Conservation (phyloP, 345 rosid genomes). For the Aquilaria yunnanensis region DNA sequence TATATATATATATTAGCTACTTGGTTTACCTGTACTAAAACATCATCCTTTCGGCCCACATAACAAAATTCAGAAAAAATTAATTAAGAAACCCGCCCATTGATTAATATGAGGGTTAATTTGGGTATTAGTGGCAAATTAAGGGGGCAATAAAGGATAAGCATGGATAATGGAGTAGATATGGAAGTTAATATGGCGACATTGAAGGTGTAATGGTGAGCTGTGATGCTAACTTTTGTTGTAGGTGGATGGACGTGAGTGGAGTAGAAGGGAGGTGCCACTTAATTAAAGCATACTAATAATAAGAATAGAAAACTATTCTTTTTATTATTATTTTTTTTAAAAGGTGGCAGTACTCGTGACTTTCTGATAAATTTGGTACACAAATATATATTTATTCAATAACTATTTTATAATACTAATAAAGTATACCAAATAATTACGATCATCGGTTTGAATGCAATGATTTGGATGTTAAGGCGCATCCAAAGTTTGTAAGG, state of each 20-base stretch:
- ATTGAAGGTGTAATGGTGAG: not conserved
- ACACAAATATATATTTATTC: not conserved
- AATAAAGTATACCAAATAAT: conserved; percentile 1
- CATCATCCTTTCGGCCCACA: no score
- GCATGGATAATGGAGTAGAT: not conserved
- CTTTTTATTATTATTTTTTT: no score
- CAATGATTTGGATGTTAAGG: conserved; percentile 13
- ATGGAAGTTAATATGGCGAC: conserved; percentile 2
- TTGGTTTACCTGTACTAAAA: not conserved
- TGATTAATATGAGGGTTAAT: not conserved
- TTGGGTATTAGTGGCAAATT: not conserved
- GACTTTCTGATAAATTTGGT: not conserved
- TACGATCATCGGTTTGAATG: conserved; percentile 15
- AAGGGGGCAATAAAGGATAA: not conserved
- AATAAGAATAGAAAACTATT: no score
- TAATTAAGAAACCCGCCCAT: not conserved
- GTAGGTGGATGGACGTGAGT: conserved; percentile 12
- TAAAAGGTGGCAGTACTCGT: conserved; percentile 12
- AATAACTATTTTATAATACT: not conserved
- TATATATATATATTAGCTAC: not conserved
- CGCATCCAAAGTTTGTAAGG: conserved; percentile 1
- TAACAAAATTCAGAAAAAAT: not conserved
- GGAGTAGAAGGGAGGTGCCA: conserved; percentile 19
- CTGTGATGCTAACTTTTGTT: conserved; percentile 4
- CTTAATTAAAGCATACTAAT: not conserved